Evolutionary conservation across 495 filamentous ascomycete genomes (phyloP).

Genomic region (Aspergillus panamensis): DNA sequence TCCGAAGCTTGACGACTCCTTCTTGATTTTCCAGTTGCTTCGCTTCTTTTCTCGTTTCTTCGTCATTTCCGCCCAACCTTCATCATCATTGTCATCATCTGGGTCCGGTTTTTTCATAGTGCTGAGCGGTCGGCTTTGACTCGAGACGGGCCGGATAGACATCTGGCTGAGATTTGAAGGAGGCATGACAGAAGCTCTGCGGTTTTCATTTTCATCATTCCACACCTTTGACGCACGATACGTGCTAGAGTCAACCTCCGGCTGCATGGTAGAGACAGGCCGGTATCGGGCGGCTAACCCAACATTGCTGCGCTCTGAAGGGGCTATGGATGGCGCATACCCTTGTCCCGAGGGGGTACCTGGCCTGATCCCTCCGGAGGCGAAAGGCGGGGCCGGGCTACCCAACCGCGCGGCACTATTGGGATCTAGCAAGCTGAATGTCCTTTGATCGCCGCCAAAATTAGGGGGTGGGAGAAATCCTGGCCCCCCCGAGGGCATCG

Average conservation of each 20-base stretch:
- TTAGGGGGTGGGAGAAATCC: conserved; percentile 19
- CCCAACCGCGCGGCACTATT: conserved; percentile 57
- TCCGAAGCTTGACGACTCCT: conserved; percentile 41
- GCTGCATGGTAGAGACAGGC: conserved; percentile 63
- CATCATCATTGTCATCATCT: conserved; percentile 75
- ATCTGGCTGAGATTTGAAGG: conserved; percentile 15
- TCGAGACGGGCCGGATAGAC: conserved; percentile 37
- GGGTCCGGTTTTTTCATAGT: conserved; percentile 24
- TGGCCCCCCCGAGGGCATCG: conserved; percentile 37
- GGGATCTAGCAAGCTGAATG: conserved; percentile 80
- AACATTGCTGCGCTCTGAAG: conserved; percentile 90
- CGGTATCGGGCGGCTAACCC: conserved; percentile 89
- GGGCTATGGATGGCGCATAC: conserved; percentile 77
- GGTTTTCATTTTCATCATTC: conserved; percentile 49
- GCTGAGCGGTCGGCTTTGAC: conserved; percentile 24
- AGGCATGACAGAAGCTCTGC: conserved; percentile 24
- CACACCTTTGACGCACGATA: conserved; percentile 50
- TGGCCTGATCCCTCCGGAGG: conserved; percentile 29
- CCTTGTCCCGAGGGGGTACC: conserved; percentile 36
- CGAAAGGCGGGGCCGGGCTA: conserved; percentile 32
- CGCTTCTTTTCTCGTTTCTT: conserved; percentile 79
- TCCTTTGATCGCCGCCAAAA: conserved; percentile 46
- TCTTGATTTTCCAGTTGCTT: conserved; percentile 68
- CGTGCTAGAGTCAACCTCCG: conserved; percentile 39
- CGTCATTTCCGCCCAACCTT: conserved; percentile 83